A percentile compares a stretch with the other conserved stretches of the same genome.
phyloP scores from a whole-genome alignment of 768 basidiomycete species.

The Boletus rufocinnamomeus region DNA sequence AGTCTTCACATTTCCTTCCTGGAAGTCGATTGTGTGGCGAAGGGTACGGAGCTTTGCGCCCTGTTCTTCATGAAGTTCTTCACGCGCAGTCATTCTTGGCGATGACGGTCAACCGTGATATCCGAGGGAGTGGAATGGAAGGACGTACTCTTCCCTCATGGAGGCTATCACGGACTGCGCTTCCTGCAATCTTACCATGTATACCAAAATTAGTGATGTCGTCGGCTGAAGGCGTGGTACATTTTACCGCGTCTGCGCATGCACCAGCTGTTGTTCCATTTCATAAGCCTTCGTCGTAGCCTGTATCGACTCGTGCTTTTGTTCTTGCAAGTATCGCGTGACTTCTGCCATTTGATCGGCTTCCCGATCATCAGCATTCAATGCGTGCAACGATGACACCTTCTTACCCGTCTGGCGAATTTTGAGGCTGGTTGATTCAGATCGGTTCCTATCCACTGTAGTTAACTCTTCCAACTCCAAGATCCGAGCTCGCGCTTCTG shows the following conservation, averaged over 20 bases:
- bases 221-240: neutral
- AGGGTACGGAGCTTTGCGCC: slow-evolving; percentile 31
- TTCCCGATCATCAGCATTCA: slow-evolving; percentile 19
- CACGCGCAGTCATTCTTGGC: slow-evolving; percentile 26
- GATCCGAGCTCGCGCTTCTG: slow-evolving; percentile 43
- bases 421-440: slow-evolving; percentile 23
- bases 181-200: slow-evolving; percentile 28
- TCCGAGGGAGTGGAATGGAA: slow-evolving; percentile 25
- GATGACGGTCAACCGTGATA: slow-evolving; percentile 14
- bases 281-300: slow-evolving; percentile 23
- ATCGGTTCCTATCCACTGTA: slow-evolving; percentile 25
- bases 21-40: slow-evolving; percentile 33
- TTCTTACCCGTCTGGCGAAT: slow-evolving; percentile 31
- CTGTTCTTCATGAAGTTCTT: slow-evolving; percentile 29
- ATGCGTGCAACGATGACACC: neutral
- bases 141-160: slow-evolving; percentile 34
- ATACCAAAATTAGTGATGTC: slow-evolving; percentile 15
- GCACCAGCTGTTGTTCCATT: slow-evolving; percentile 30
- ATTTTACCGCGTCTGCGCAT: slow-evolving; percentile 27
- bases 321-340: slow-evolving; percentile 28
- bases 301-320: slow-evolving; percentile 32
- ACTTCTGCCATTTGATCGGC: slow-evolving; percentile 28
- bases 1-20: slow-evolving; percentile 30
- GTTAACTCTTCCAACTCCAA: slow-evolving; percentile 38
- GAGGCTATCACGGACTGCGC: slow-evolving; percentile 27